Conservation (phyloP, 331 rosid species). For the Acacia pycnantha region DNA sequence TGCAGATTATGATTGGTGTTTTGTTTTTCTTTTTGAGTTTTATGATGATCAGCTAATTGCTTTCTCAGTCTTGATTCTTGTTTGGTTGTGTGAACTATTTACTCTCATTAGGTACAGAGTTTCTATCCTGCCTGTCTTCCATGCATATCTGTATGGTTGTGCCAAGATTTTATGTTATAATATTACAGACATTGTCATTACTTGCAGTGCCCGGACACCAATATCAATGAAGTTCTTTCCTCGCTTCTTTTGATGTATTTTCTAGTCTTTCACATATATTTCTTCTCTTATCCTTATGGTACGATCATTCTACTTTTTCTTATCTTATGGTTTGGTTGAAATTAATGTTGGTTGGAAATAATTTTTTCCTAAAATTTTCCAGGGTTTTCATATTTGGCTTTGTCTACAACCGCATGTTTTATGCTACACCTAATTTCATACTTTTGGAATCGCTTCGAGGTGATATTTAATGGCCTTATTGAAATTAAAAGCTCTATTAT, state of each 20-base stretch:
- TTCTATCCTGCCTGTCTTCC: background rate
- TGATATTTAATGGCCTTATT: conserved; percentile 27
- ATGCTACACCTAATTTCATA: conserved; percentile 93
- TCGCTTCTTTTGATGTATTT: conserved; percentile 97
- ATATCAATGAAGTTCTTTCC: conserved; percentile 99
- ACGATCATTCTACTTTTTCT: conserved; percentile 25
- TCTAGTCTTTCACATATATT: conserved; percentile 94
- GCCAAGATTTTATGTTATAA: conserved; percentile 34
- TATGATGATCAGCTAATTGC: conserved; percentile 94
- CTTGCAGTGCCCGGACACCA: conserved; percentile 95
- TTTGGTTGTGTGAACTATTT: conserved; percentile 94
- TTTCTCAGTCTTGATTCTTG: conserved; percentile 90
- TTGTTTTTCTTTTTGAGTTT: conserved; percentile 92
- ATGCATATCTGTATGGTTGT: background rate
- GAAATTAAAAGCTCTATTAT: background rate
- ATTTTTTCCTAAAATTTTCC: conserved; percentile 34
- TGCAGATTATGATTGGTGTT: conserved; percentile 98
- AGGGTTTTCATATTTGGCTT: conserved; percentile 98
- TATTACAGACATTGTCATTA: conserved; percentile 28
- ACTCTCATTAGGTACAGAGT: conserved; percentile 72
- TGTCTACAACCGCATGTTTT: conserved; percentile 91
- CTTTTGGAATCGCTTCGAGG: conserved; percentile 99
- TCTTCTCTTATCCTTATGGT: conserved; percentile 95
- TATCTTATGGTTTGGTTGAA: conserved; percentile 9
- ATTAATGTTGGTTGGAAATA: conserved; percentile 23